These are phyloP conservation scores for Ascochyta fabae DNA, from an alignment of 2,329 filamentous ascomycete genomes.

Conservation along the genomic window DNA sequence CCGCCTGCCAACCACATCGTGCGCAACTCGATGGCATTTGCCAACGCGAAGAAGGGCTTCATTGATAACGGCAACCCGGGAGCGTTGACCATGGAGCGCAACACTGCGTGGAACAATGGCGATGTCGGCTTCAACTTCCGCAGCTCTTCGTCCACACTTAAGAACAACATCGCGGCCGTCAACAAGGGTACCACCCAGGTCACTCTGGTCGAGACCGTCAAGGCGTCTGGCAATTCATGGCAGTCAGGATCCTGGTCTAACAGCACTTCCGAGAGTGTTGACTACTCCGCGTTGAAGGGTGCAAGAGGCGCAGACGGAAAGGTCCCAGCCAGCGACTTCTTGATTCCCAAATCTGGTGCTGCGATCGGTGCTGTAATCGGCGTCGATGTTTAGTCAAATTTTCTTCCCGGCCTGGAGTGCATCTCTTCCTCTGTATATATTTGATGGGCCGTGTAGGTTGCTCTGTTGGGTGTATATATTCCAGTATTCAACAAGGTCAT, in stretches of 20 bases:
- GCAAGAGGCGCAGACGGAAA: constrained; percentile 48
- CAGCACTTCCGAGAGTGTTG: constrained; percentile 49
- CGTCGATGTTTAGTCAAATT: constrained; percentile 7
- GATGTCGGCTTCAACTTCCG: constrained; percentile 51
- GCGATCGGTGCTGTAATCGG: constrained; percentile 51
- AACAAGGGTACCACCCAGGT: constrained; percentile 30
- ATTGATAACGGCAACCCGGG: constrained; percentile 56
- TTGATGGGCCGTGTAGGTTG: neutral
- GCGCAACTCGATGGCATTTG: constrained; percentile 55
- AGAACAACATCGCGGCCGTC: constrained; percentile 50
- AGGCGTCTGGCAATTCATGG: constrained; percentile 54
- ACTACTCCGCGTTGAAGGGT: constrained; percentile 45
- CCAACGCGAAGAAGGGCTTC: constrained; percentile 56
- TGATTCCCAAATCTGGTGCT: constrained; percentile 48
- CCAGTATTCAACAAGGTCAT: neutral
- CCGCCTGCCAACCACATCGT: constrained; percentile 53
- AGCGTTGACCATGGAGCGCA: constrained; percentile 49
- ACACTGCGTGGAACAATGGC: constrained; percentile 57
- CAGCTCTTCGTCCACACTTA: constrained; percentile 46
- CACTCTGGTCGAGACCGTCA: constrained; percentile 22
- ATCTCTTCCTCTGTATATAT: constrained; percentile 1
- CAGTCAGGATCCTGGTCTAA: constrained; percentile 50
- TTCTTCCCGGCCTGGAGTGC: too few species aligned
- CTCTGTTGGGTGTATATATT: neutral
- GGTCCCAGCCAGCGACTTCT: constrained; percentile 52